Conservation (phyloP, 305 asterid genomes). For the Fraxinus xanthoxyloides region DNA sequence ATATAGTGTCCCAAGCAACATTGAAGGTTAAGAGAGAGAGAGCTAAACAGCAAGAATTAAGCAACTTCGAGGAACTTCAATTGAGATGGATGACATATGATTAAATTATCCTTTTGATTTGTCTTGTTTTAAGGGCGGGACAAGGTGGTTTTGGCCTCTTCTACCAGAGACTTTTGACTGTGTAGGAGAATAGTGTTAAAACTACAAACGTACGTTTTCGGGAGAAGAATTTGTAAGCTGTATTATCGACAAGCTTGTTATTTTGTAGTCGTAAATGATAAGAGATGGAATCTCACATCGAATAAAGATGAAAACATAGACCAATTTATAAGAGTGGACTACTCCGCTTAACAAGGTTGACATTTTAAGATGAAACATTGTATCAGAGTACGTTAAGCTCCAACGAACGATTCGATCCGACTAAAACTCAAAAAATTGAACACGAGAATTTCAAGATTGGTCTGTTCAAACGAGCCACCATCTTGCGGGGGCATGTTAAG, state of each 20-base stretch:
- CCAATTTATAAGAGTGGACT: no score
- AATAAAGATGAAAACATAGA: no score
- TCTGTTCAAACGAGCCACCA: no score
- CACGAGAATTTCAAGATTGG: no score
- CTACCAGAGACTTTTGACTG: neutral
- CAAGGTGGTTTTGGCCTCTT: neutral
- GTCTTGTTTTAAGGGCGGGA: neutral
- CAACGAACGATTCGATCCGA: no score
- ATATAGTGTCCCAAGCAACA: neutral
- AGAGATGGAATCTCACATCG: no score
- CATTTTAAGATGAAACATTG: no score
- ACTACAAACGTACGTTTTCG: neutral
- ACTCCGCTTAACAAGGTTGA: no score
- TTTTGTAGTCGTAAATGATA: neutral
- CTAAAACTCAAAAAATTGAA: no score
- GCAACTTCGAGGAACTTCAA: slow-evolving; percentile 20
- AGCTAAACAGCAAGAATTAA: neutral
- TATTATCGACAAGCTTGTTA: neutral
- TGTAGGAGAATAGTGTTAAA: neutral
- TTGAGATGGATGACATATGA: slow-evolving; percentile 1
- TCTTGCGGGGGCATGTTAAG: no score
- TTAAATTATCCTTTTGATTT: neutral
- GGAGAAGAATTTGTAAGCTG: neutral
- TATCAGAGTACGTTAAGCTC: no score
- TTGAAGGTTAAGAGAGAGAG: slow-evolving; percentile 31